phyloP scores from a whole-genome alignment of 192 early-diverging fungal genomes.

The Backusella mclennaniae region DNA sequence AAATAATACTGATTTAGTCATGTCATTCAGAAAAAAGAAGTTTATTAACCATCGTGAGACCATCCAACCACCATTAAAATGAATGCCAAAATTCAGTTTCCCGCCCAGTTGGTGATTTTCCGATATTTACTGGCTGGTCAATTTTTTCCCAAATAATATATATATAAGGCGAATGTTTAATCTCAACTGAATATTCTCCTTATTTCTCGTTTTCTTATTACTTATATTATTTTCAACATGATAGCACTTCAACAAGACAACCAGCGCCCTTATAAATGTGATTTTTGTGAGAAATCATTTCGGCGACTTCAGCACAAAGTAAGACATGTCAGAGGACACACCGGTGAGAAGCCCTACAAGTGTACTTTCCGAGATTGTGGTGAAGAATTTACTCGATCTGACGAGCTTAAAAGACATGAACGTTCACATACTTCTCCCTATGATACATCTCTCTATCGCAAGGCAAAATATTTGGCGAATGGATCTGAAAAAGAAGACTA shows the following conservation, averaged over 20 bases:
- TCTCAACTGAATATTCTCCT: not conserved
- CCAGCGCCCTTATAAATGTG: conserved; percentile 1
- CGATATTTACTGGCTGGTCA: not conserved
- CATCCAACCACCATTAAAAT: not conserved
- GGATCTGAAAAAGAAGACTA: not conserved
- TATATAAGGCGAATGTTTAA: not conserved
- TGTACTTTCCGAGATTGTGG: conserved; percentile 2
- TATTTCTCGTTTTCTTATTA: not conserved
- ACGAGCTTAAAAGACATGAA: conserved; percentile 9
- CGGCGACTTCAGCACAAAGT: not conserved
- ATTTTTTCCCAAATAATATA: not conserved
- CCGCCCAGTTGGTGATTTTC: not conserved
- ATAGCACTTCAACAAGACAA: not conserved
- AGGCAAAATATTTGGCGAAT: not conserved
- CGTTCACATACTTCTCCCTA: not conserved
- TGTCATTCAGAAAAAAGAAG: not conserved
- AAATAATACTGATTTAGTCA: conserved; percentile 7
- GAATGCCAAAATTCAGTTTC: conserved; percentile 4
- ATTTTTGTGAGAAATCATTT: conserved; percentile 12
- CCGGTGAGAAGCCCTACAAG: conserved; percentile 1
- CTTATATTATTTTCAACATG: not conserved
- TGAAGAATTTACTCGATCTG: conserved; percentile 5
- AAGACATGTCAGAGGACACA: conserved; percentile 5
- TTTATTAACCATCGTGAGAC: not conserved
- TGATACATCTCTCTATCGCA: not conserved